Base-by-base conservation (phyloP, 2,329 filamentous ascomycete species). In the Apiospora arundinis region DNA sequence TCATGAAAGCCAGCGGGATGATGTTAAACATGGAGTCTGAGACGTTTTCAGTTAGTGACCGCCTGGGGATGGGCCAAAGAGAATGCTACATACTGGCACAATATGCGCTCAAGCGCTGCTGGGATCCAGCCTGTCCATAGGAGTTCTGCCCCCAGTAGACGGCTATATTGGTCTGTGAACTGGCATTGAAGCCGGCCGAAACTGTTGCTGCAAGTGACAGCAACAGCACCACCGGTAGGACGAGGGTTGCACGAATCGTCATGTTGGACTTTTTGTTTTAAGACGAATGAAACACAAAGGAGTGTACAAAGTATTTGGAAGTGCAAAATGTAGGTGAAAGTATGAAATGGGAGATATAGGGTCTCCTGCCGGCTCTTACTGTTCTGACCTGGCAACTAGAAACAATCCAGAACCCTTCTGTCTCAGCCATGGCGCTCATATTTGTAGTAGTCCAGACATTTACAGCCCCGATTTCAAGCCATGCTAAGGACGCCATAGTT, bases 91-190 rank as follows among this genome's bases (percentile, higher is more conserved):
- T 79, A 90, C 88, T 86, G 70, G 85, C 80, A 76, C 90, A 92
- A 79, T 92, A 93, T 69, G 85, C 80, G 1, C 85, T 82, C 5
- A 92, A 82, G 4, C 87, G 82, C 74, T 88, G 82, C 78, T 92
- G 91, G 2, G 84, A 82, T 23, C 76, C 80, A 4, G 82, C 82
- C 72, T 85, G 82, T 12, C 83, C 81, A 73, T 83, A 85, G 0
- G 90, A 92, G 78, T 93, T 92, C 77, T 93, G 91, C 5, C 90
- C 91, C 91, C 91, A 93, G 79, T 93, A 93, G 1, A 92, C 84
- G 37, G 87, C 90, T 70, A 93, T 77, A 75, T 92, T 92, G 68
- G 79, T 83, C 1, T 77, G 75, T 1, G 85, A 83, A n/a, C 76
- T 77, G 5, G 86, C 72, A 72, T 85, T 81, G 74, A 89, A 87